Evolutionary conservation across 2,329 filamentous ascomycete genomes (phyloP), one percentile per base, ranked within the genome.

Genomic region (Pestalotiopsis sp.): DNA sequence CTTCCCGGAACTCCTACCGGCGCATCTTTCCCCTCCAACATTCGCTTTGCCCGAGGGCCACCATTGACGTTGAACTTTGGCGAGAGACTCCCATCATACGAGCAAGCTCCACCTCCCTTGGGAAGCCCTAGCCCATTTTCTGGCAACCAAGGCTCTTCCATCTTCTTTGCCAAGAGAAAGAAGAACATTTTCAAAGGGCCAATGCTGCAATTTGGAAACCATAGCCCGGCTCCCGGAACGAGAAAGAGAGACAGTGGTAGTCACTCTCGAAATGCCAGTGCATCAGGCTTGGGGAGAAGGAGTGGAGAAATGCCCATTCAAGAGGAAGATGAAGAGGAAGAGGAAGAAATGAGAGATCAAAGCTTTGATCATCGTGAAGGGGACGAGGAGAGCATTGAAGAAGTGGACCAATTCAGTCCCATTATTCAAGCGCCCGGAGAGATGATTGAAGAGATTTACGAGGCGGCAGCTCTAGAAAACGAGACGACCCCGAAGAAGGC

Each of bases 1-100:
- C 89, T 98, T 2, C 95, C 96, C 1, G 93, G 93, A 0, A 97
- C 95, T 0, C 95, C 95, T 0, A 95, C 92, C 0, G 83, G 87
- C 2, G 84, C 86, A 17, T 83, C 89, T 1, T 97, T 98, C 75
- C 95, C 95, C 0, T 93, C 90, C 65, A 97, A 95, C 73, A 93
- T 98, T 69, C 91, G 95, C 2, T 85, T 98, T 13, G 93, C 95
- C 1, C 89, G 94, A 38, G 90, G 86, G 14, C 79, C 84, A 0
- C 83, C 85, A 0, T 83, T 87, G 2, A 81, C 87, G 0, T 76
- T 88, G 25, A 83, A 81, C 11, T 90, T 89, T 73, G 89, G 89
- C 70, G 89, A 91, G 75, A 85, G 84, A 17, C 86, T 89, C 81
- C 85, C 87, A 1, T 79, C 80, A 25, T 31, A 45, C 5, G 64